These are phyloP conservation scores for Yarrowia porcina DNA, from an alignment of 805 yeast species.

Conservation along the genomic window DNA sequence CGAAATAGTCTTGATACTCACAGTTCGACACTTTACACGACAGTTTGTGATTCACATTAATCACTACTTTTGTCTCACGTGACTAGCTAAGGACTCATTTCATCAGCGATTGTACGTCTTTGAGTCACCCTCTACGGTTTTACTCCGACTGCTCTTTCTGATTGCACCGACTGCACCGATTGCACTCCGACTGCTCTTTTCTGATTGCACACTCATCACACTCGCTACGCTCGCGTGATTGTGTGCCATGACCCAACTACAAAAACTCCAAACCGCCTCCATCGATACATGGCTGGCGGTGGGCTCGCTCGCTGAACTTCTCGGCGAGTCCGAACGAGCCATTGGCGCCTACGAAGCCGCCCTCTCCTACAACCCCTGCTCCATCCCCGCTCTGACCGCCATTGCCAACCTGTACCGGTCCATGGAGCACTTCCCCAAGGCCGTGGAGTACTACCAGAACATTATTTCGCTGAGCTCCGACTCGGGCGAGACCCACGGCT, in stretches of 20 bases:
- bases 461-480: slow-evolving; percentile 79
- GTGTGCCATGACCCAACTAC: neutral
- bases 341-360: slow-evolving; percentile 85
- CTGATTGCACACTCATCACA: too few species aligned
- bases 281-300: slow-evolving; percentile 77
- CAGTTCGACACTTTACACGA: too few species aligned
- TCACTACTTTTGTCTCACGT: too few species aligned
- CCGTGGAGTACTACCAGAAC: slow-evolving; percentile 89
- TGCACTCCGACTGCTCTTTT: neutral
- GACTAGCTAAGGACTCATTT: too few species aligned
- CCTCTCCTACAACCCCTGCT: slow-evolving; percentile 78
- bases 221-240: too few species aligned
- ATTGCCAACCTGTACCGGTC: slow-evolving; percentile 86
- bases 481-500: slow-evolving; percentile 96
- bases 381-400: slow-evolving; percentile 78
- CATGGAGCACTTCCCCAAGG: slow-evolving; percentile 86
- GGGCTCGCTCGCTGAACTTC: slow-evolving; percentile 82
- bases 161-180: too few species aligned
- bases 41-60: too few species aligned
- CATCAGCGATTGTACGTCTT: too few species aligned
- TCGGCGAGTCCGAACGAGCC: slow-evolving; percentile 87
- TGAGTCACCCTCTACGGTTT: too few species aligned
- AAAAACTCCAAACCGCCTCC: slow-evolving; percentile 39
- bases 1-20: too few species aligned
- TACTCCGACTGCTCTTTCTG: too few species aligned